These are phyloP conservation scores for Stagonosporopsis rhizophila DNA, from an alignment of 2,329 filamentous ascomycete genomes.

Conservation along the genomic window DNA sequence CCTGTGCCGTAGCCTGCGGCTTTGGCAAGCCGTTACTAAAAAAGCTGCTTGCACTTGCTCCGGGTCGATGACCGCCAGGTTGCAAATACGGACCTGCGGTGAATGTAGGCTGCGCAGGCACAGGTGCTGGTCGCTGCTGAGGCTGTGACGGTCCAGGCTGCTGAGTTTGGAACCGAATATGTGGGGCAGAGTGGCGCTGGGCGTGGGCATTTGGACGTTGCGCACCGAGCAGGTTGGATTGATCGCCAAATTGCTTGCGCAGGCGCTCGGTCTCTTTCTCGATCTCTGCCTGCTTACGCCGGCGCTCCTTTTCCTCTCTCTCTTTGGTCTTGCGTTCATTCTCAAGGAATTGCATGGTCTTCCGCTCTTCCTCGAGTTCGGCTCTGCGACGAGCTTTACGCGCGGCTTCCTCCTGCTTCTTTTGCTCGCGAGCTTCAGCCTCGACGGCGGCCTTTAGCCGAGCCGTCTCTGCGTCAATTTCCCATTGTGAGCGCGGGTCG, in stretches of 20 bases:
- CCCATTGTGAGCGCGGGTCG: slow-evolving; percentile 62
- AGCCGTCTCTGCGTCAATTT: slow-evolving; percentile 59
- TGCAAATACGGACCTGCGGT: slow-evolving; percentile 42
- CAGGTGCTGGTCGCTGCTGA: slow-evolving; percentile 25
- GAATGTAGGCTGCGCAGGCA: slow-evolving; percentile 25
- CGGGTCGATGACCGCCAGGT: slow-evolving; percentile 33
- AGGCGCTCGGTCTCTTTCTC: slow-evolving; percentile 81
- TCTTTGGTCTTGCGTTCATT: slow-evolving; percentile 65
- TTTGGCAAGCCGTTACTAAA: slow-evolving; percentile 43
- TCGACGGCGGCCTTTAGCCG: slow-evolving; percentile 54
- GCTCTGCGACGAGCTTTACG: slow-evolving; percentile 64
- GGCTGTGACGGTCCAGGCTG: slow-evolving; percentile 21
- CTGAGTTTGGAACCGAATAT: slow-evolving; percentile 27
- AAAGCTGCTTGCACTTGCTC: slow-evolving; percentile 44
- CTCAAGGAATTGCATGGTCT: slow-evolving; percentile 44
- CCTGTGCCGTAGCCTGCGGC: slow-evolving; percentile 27
- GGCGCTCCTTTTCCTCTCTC: slow-evolving; percentile 68
- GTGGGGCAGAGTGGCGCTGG: slow-evolving; percentile 35
- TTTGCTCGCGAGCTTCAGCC: slow-evolving; percentile 55
- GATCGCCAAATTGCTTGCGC: slow-evolving; percentile 68
- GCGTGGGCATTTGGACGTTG: slow-evolving; percentile 27
- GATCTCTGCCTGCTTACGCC: slow-evolving; percentile 59
- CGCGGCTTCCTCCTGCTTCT: slow-evolving; percentile 52
- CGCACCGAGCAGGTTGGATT: slow-evolving; percentile 35
- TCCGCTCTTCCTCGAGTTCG: slow-evolving; percentile 63